Conservation (phyloP, 441 rosid genomes). For the Mallotus repandus region DNA sequence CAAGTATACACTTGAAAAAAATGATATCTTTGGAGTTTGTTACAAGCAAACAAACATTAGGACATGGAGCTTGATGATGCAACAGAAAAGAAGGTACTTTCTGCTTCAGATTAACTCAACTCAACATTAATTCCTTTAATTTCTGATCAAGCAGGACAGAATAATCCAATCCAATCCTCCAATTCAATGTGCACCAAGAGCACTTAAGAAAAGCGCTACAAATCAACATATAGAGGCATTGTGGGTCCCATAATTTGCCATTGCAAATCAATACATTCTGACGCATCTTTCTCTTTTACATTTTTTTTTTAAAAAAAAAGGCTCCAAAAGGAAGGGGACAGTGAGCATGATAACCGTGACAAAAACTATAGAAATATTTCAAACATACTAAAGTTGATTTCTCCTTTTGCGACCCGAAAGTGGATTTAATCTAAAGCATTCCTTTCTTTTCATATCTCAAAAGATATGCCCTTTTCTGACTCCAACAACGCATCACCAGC, state of each 20-base stretch:
- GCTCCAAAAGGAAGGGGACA: constrained; percentile 4
- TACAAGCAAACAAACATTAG: neutral
- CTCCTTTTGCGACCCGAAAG: constrained; percentile 11
- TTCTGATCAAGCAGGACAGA: neutral
- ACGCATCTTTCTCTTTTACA: neutral
- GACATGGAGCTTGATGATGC: neutral
- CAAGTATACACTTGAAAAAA: neutral
- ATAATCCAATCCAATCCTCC: neutral
- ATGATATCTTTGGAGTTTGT: neutral
- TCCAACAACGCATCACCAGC: too few relatives aligned
- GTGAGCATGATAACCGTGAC: constrained; percentile 20
- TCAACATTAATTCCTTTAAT: neutral
- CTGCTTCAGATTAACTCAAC: neutral
- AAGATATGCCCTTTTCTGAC: neutral
- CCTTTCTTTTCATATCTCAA: neutral
- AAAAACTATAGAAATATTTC: constrained; percentile 13
- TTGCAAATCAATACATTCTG: constrained; percentile 18
- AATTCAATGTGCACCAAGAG: neutral
- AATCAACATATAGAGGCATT: neutral
- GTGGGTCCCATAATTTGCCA: constrained; percentile 23
- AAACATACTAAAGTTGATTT: constrained; percentile 5
- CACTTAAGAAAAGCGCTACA: too few relatives aligned
- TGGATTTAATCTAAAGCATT: neutral
- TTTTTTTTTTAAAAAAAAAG: neutral
- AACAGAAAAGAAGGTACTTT: neutral